Conservation (phyloP, 768 basidiomycete species). For the Daedaleopsis sinensis region DNA sequence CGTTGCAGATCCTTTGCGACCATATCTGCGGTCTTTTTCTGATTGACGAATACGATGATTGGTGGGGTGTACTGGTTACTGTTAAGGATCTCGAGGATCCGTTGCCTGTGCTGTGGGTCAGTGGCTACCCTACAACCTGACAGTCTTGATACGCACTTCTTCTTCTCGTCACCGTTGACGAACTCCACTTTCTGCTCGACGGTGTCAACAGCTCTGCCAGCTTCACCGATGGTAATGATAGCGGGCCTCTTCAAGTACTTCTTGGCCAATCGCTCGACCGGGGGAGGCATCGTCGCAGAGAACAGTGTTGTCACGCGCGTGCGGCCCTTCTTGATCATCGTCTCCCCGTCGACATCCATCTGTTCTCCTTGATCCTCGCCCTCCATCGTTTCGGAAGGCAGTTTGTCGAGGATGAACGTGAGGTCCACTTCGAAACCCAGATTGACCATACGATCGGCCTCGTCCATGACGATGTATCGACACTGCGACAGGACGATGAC, state of each 20-base stretch:
- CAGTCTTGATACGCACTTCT: slow-evolving; percentile 66
- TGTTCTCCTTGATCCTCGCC: slow-evolving; percentile 78
- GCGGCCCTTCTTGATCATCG: slow-evolving; percentile 70
- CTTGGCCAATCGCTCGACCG: slow-evolving; percentile 91
- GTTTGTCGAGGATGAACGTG: slow-evolving; percentile 91
- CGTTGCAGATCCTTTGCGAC: slow-evolving; percentile 93
- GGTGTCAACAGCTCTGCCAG: slow-evolving; percentile 96
- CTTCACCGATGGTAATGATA: slow-evolving; percentile 96
- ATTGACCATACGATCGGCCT: slow-evolving; percentile 99
- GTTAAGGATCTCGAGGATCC: slow-evolving; percentile 91
- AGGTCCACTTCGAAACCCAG: slow-evolving; percentile 95
- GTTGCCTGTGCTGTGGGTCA: slow-evolving; percentile 53
- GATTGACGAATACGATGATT: slow-evolving; percentile 99
- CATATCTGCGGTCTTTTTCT: slow-evolving; percentile 99
- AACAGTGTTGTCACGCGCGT: slow-evolving; percentile 95
- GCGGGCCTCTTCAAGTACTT: slow-evolving; percentile 95
- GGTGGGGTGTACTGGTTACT: slow-evolving; percentile 81
- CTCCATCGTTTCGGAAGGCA: slow-evolving; percentile 86
- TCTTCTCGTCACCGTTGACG: slow-evolving; percentile 91
- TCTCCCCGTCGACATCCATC: slow-evolving; percentile 78
- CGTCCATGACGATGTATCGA: slow-evolving; percentile 99
- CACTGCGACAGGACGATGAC: slow-evolving; percentile 96
- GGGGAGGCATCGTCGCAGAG: slow-evolving; percentile 98
- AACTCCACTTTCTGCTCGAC: slow-evolving; percentile 98
- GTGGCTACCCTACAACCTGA: not conserved